These are phyloP conservation scores for Naganishia albida DNA, from an alignment of 1,284 basidiomycete species.

Conservation along the genomic window DNA sequence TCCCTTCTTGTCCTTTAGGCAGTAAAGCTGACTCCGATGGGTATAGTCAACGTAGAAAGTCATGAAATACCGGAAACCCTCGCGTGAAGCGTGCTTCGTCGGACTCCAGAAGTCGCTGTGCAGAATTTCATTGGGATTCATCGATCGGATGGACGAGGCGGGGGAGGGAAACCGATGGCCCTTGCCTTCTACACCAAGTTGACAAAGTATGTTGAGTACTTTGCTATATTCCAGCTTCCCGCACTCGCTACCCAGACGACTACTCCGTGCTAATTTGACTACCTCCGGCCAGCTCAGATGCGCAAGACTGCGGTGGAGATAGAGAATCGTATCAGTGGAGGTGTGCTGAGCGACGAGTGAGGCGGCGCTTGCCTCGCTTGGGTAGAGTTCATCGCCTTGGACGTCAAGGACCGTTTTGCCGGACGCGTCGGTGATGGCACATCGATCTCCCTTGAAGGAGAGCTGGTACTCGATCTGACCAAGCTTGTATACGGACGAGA, in stretches of 20 bases:
- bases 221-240: too few relatives aligned
- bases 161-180: not conserved
- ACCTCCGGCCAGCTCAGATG: slow-evolving; percentile 23
- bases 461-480: too few relatives aligned
- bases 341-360: not conserved
- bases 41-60: slow-evolving; percentile 36
- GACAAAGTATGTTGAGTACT: too few relatives aligned
- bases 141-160: not conserved
- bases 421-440: not conserved
- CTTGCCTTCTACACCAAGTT: not conserved
- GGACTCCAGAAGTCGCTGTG: slow-evolving; percentile 37
- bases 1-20: slow-evolving; percentile 21
- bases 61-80: slow-evolving; percentile 29
- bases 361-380: slow-evolving; percentile 1
- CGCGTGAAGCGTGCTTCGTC: slow-evolving; percentile 1
- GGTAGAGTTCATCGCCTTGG: not conserved
- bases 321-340: too few relatives aligned
- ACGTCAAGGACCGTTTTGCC: too few relatives aligned
- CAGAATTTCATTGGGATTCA: slow-evolving; percentile 14
- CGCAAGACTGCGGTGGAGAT: slow-evolving; percentile 25
- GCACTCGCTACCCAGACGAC: slow-evolving; percentile 1
- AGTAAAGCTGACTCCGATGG: slow-evolving; percentile 19
- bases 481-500: slow-evolving; percentile 10
- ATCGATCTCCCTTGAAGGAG: too few relatives aligned
- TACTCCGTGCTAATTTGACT: slow-evolving; percentile 5